phyloP scores from a whole-genome alignment of 257 asterid genomes.

The Ilex asprella region DNA sequence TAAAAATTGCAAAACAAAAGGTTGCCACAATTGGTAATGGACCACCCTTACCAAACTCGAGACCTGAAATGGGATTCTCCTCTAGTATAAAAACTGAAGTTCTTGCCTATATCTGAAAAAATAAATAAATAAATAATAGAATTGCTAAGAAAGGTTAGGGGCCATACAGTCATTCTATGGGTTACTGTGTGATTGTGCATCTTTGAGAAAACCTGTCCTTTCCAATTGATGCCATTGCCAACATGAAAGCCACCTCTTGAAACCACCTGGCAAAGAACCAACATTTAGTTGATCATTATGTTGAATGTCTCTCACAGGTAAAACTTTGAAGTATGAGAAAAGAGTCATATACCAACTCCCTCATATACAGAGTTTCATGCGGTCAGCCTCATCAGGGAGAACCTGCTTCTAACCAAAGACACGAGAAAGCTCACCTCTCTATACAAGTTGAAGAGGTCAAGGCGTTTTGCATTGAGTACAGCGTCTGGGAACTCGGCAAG shows the following conservation, averaged over 20 bases:
- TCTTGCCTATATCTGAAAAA: background rate
- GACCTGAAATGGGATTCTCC: background rate
- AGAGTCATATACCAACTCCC: background rate
- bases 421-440: conserved; percentile 65
- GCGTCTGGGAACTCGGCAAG: conserved; percentile 97
- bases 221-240: conserved; percentile 99
- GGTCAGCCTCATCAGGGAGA: background rate
- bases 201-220: conserved; percentile 98
- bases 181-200: conserved; percentile 98
- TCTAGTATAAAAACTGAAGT: too few species aligned
- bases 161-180: conserved; percentile 84
- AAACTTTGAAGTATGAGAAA: too few species aligned
- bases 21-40: too few species aligned
- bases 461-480: conserved; percentile 93
- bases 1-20: too few species aligned
- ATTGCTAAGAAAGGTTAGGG: conserved; percentile 8
- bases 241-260: conserved; percentile 99
- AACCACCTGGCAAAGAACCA: conserved; percentile 55
- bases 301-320: too few species aligned
- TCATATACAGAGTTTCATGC: background rate
- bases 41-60: background rate
- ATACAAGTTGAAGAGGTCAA: conserved; percentile 90
- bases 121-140: background rate
- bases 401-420: background rate
- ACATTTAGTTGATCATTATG: conserved; percentile 3